These are phyloP conservation scores for Malassezia japonica DNA, from an alignment of 1,284 basidiomycete genomes.

Conservation along the genomic window DNA sequence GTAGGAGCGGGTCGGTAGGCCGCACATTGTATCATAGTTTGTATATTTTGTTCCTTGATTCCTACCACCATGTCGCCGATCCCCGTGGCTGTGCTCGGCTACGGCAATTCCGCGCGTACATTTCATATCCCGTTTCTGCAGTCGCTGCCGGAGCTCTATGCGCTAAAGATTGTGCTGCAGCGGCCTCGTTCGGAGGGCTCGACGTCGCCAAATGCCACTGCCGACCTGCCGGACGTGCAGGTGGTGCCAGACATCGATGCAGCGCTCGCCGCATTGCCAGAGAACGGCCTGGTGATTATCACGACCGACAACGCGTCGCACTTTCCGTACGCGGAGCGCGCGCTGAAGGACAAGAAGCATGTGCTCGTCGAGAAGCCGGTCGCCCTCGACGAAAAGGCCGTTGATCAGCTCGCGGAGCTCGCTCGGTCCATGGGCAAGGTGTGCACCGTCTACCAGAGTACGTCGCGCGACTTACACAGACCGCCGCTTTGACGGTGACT, in stretches of 20 bases:
- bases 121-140: constrained; percentile 42
- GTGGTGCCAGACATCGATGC: constrained; percentile 30
- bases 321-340: constrained; percentile 35
- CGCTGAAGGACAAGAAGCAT: constrained; percentile 36
- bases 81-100: constrained; percentile 38
- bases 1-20: constrained; percentile 17
- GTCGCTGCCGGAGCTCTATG: constrained; percentile 31
- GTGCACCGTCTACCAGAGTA: constrained; percentile 41
- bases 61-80: constrained; percentile 20
- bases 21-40: constrained; percentile 10
- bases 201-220: constrained; percentile 21
- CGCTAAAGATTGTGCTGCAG: constrained; percentile 39
- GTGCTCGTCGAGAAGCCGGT: constrained; percentile 46
- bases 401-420: constrained; percentile 25
- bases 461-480: constrained; percentile 12
- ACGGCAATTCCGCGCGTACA: constrained; percentile 35
- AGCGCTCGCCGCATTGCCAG: constrained; percentile 33
- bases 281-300: constrained; percentile 35
- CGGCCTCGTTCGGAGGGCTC: constrained; percentile 23
- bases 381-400: constrained; percentile 25
- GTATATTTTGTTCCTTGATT: not conserved
- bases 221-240: constrained; percentile 26
- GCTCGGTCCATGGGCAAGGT: constrained; percentile 30
- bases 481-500: constrained; percentile 43
- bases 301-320: constrained; percentile 45